Evolutionary conservation across 257 asterid genomes (phyloP).

Genomic region (Solanum raphanifolium): DNA sequence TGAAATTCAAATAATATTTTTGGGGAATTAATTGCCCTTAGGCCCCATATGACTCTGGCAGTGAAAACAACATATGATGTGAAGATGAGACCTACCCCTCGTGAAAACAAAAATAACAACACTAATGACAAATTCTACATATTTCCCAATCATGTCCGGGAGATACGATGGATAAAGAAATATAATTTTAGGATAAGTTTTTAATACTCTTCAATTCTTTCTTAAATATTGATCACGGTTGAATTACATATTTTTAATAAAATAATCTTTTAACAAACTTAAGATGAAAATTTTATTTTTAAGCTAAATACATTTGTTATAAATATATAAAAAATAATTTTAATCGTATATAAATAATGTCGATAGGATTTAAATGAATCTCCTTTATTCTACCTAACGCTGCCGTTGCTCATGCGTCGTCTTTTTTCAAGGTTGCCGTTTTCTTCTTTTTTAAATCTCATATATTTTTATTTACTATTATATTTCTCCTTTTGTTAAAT

Average conservation of each 20-base stretch:
- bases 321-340: too few relatives aligned
- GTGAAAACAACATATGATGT: neutral
- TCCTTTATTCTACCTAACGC: too few relatives aligned
- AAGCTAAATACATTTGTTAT: too few relatives aligned
- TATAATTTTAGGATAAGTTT: too few relatives aligned
- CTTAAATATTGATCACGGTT: too few relatives aligned
- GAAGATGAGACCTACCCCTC: neutral
- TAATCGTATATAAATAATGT: too few relatives aligned
- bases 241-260: too few relatives aligned
- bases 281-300: neutral
- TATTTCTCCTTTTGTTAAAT: neutral
- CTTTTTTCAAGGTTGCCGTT: neutral
- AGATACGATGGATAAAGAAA: neutral
- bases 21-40: neutral
- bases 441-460: neutral
- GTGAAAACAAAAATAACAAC: neutral
- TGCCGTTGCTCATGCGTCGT: neutral
- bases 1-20: neutral
- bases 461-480: neutral
- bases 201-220: too few relatives aligned
- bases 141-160: neutral
- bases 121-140: neutral
- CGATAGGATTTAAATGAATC: neutral
- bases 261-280: too few relatives aligned
- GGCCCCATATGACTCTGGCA: neutral